phyloP scores from a whole-genome alignment of 129 eudicot species.

The Rutidosis leptorrhynchoides region DNA sequence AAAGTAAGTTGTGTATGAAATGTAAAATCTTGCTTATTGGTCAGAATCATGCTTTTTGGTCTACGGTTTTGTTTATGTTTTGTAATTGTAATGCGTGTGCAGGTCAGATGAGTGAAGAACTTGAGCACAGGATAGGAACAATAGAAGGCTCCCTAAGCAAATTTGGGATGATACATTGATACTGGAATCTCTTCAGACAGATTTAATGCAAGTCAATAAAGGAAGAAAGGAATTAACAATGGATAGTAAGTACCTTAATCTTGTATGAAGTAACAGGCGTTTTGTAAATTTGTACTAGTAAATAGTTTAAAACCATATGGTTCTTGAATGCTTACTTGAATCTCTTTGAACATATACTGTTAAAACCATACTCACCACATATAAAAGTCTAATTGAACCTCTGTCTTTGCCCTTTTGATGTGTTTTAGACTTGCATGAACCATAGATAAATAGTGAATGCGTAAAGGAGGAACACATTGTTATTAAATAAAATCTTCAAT shows the following conservation, averaged over 20 bases:
- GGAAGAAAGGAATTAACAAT: constrained; percentile 74
- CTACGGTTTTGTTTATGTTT: constrained; percentile 24
- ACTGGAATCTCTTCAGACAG: constrained; percentile 90
- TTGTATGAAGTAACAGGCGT: constrained; percentile 6
- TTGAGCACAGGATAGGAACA: constrained; percentile 71
- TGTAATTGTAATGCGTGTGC: constrained; percentile 30
- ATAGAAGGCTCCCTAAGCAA: constrained; percentile 78
- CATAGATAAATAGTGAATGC: constrained; percentile 3
- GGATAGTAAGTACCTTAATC: constrained; percentile 57
- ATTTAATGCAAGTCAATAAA: constrained; percentile 77
- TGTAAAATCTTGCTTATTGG: constrained; percentile 9
- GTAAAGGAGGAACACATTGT: neutral
- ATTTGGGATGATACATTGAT: constrained; percentile 71
- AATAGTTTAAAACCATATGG: neutral
- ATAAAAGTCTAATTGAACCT: constrained; percentile 7
- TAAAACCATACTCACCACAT: neutral
- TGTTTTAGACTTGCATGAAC: constrained; percentile 6
- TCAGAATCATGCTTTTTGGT: constrained; percentile 7
- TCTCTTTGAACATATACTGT: constrained; percentile 4
- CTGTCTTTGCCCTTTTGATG: constrained; percentile 10
- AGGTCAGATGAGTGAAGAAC: constrained; percentile 80
- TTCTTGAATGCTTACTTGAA: constrained; percentile 9
- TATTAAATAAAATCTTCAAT: constrained; percentile 1
- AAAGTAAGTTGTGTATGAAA: constrained; percentile 45
- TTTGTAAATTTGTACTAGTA: neutral